phyloP scores from a whole-genome alignment of 2,329 filamentous ascomycete genomes.

The Kalmusia sp. region DNA sequence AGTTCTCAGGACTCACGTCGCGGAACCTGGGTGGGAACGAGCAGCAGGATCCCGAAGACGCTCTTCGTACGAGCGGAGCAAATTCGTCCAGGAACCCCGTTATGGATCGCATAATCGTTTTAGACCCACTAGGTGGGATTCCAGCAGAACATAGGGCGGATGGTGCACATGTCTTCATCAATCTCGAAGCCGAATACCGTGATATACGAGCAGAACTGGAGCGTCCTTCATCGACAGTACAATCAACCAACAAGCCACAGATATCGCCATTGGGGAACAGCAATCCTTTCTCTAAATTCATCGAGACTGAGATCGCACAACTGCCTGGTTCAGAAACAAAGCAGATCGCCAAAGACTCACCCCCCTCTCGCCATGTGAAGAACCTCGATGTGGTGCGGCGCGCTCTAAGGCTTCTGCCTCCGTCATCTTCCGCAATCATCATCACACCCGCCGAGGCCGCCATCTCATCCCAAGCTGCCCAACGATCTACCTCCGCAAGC shows the following conservation, averaged over 20 bases:
- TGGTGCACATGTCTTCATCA: slow-evolving; percentile 83
- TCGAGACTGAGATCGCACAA: slow-evolving; percentile 35
- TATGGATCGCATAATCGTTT: slow-evolving; percentile 85
- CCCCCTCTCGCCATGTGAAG: slow-evolving; percentile 59
- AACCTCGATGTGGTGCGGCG: slow-evolving; percentile 78
- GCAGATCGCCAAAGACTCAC: slow-evolving; percentile 21
- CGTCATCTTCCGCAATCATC: slow-evolving; percentile 85
- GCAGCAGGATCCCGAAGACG: slow-evolving; percentile 13
- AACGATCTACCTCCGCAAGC: slow-evolving; percentile 43
- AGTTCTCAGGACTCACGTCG: slow-evolving; percentile 71
- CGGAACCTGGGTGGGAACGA: slow-evolving; percentile 16
- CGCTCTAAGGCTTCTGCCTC: slow-evolving; percentile 77
- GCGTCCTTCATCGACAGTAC: slow-evolving; percentile 23
- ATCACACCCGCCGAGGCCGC: slow-evolving; percentile 87
- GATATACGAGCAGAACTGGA: slow-evolving; percentile 70
- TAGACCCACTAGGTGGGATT: slow-evolving; percentile 87
- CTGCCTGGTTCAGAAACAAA: slow-evolving; percentile 20
- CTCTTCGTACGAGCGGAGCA: slow-evolving; percentile 35
- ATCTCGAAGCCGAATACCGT: slow-evolving; percentile 87
- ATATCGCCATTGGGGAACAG: slow-evolving; percentile 35
- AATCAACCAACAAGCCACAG: slow-evolving; percentile 15
- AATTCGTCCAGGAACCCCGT: slow-evolving; percentile 40
- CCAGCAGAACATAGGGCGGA: slow-evolving; percentile 68
- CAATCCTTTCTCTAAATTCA: slow-evolving; percentile 55
- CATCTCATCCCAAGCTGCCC: slow-evolving; percentile 54